phyloP scores from a whole-genome alignment of 805 yeast genomes.

The Starmerella vaccinii region DNA sequence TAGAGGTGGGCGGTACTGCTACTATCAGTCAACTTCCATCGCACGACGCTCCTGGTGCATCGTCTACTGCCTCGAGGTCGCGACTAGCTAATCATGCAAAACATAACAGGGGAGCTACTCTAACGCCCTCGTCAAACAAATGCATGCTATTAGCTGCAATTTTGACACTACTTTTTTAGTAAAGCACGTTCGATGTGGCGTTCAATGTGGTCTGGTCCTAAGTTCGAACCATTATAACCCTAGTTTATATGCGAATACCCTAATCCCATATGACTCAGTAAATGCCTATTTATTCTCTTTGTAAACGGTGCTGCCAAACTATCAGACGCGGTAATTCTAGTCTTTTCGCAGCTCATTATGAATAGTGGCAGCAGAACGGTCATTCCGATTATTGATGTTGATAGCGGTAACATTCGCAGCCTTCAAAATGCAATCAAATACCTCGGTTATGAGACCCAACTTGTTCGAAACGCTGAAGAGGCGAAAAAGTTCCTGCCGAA shows the following conservation, averaged over 20 bases:
- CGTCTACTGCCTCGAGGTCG: neutral
- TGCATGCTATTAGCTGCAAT: neutral
- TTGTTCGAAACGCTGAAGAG: constrained; percentile 22
- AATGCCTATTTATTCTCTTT: neutral
- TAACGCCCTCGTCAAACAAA: neutral
- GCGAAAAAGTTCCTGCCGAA: constrained; percentile 35
- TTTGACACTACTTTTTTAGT: neutral
- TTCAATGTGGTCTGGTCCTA: neutral
- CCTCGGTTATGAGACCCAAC: constrained; percentile 51
- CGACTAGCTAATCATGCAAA: neutral
- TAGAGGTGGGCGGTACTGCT: neutral
- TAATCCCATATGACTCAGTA: neutral
- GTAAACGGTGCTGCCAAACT: neutral
- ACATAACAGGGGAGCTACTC: neutral
- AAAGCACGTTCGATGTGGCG: neutral
- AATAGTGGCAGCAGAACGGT: constrained; percentile 14
- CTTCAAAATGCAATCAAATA: constrained; percentile 73
- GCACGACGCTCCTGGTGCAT: neutral
- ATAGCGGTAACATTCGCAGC: constrained; percentile 88
- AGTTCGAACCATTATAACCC: neutral
- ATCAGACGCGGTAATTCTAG: neutral
- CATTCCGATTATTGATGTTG: constrained; percentile 80
- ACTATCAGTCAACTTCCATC: neutral
- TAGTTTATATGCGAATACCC: neutral
- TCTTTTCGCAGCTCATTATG: neutral